Evolutionary conservation across 768 basidiomycete genomes (phyloP).

Genomic region (Astraeus odoratus): DNA sequence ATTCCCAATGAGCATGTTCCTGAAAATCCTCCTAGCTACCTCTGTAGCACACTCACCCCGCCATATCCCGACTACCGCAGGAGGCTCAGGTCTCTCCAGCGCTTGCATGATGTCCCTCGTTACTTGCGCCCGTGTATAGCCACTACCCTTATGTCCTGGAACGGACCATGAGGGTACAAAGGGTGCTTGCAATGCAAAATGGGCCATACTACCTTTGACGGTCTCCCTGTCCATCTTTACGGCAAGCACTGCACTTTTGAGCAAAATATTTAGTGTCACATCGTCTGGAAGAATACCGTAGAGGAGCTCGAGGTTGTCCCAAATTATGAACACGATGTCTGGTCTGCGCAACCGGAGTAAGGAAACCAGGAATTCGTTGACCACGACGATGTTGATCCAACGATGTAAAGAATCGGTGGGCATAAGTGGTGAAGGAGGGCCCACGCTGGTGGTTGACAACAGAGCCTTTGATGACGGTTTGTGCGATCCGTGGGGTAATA

Average conservation of each 20-base stretch:
- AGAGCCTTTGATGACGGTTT: too few species aligned
- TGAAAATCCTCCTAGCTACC: conserved; percentile 47
- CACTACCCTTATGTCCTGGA: not conserved
- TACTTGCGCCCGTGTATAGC: conserved; percentile 18
- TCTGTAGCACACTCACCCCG: conserved; percentile 37
- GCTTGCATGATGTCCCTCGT: conserved; percentile 22
- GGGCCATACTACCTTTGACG: conserved; percentile 41
- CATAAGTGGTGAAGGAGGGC: too few species aligned
- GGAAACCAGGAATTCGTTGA: conserved; percentile 41
- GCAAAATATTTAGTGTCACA: conserved; percentile 50
- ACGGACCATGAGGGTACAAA: conserved; percentile 11
- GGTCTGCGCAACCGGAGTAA: conserved; percentile 50
- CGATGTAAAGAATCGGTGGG: too few species aligned
- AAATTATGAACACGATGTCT: conserved; percentile 57
- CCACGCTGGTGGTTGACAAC: too few species aligned
- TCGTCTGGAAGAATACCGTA: conserved; percentile 53
- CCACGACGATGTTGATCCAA: conserved; percentile 20
- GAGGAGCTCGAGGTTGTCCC: conserved; percentile 56
- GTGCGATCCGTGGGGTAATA: too few species aligned
- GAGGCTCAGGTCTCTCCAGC: conserved; percentile 19
- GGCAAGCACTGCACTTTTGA: conserved; percentile 53
- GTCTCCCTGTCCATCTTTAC: conserved; percentile 45
- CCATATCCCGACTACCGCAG: conserved; percentile 38
- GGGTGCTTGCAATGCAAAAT: not conserved
- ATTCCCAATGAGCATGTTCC: conserved; percentile 49